Conservation (phyloP, 2,329 filamentous ascomycete genomes). For the Fusarium hostae region DNA sequence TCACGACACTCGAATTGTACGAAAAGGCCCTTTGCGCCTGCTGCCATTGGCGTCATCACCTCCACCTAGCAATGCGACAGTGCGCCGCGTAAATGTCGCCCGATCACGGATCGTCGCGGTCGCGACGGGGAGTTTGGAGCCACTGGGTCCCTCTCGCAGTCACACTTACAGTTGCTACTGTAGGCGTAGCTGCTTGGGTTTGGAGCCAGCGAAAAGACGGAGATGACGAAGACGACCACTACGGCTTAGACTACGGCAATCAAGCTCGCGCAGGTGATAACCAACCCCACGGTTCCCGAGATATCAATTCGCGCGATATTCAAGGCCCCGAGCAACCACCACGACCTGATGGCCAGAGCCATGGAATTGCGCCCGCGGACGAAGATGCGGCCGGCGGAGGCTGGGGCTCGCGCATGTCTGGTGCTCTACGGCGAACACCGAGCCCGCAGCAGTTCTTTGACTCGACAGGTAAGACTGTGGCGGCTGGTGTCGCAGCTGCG, state of each 20-base stretch:
- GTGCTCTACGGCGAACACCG: slow-evolving; percentile 81
- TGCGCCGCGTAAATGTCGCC: slow-evolving; percentile 63
- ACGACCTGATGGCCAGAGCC: slow-evolving; percentile 55
- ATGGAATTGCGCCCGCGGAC: slow-evolving; percentile 50
- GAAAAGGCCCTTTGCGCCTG: slow-evolving; percentile 31
- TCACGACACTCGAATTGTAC: not conserved
- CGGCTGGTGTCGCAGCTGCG: slow-evolving; percentile 83
- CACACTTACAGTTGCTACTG: slow-evolving; percentile 87
- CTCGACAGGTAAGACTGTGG: slow-evolving; percentile 82
- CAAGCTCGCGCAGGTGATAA: slow-evolving; percentile 66
- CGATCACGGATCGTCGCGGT: slow-evolving; percentile 69
- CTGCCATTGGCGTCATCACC: slow-evolving; percentile 36
- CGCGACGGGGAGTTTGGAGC: slow-evolving; percentile 72
- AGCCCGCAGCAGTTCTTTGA: slow-evolving; percentile 91
- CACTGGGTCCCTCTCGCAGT: slow-evolving; percentile 92
- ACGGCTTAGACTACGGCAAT: slow-evolving; percentile 59
- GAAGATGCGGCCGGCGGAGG: slow-evolving; percentile 55
- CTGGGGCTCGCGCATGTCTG: slow-evolving; percentile 82
- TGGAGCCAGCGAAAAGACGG: slow-evolving; percentile 88
- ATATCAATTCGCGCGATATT: slow-evolving; percentile 47
- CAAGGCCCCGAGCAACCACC: slow-evolving; percentile 51
- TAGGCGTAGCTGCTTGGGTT: slow-evolving; percentile 88
- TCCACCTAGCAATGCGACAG: slow-evolving; percentile 51
- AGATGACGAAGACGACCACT: slow-evolving; percentile 70
- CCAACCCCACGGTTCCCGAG: slow-evolving; percentile 57